phyloP scores from a whole-genome alignment of 192 early-diverging fungal species.

The Oehlia diaphana region DNA sequence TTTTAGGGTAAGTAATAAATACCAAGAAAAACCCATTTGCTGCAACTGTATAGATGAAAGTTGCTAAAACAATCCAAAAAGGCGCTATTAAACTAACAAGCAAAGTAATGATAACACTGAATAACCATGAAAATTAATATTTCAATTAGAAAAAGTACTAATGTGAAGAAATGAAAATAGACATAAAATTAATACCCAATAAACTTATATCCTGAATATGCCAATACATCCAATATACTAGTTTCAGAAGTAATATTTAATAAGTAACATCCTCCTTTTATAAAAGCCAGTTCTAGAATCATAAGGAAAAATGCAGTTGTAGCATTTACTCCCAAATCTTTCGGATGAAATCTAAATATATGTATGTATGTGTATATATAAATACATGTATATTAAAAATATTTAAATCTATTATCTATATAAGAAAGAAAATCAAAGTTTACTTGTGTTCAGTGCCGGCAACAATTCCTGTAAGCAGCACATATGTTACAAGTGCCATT shows the following conservation, averaged over 20 bases:
- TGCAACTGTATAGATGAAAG: slow-evolving; percentile 74
- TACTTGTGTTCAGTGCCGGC: slow-evolving; percentile 53
- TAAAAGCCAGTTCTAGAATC: slow-evolving; percentile 77
- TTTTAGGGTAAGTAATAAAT: slow-evolving; percentile 30
- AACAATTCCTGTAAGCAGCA: slow-evolving; percentile 72
- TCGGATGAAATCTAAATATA: slow-evolving; percentile 75
- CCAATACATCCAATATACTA: slow-evolving; percentile 80
- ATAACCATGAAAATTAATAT: slow-evolving; percentile 49
- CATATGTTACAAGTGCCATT: slow-evolving; percentile 93
- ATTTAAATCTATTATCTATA: neutral
- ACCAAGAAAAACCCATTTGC: slow-evolving; percentile 90
- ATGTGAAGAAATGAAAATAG: slow-evolving; percentile 7
- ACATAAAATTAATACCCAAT: slow-evolving; percentile 52
- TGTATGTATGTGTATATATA: neutral
- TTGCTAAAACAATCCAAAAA: slow-evolving; percentile 44
- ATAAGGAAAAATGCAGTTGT: slow-evolving; percentile 81
- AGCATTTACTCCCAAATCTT: slow-evolving; percentile 80
- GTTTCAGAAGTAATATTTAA: slow-evolving; percentile 83
- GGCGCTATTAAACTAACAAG: slow-evolving; percentile 42
- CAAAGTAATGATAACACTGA: slow-evolving; percentile 47
- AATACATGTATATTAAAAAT: neutral
- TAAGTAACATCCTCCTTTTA: slow-evolving; percentile 85
- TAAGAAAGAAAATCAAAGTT: neutral
- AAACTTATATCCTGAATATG: slow-evolving; percentile 96
- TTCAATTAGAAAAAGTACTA: slow-evolving; percentile 12